Base-by-base conservation (phyloP, 805 yeast genomes). In the Metschnikowia similis region DNA sequence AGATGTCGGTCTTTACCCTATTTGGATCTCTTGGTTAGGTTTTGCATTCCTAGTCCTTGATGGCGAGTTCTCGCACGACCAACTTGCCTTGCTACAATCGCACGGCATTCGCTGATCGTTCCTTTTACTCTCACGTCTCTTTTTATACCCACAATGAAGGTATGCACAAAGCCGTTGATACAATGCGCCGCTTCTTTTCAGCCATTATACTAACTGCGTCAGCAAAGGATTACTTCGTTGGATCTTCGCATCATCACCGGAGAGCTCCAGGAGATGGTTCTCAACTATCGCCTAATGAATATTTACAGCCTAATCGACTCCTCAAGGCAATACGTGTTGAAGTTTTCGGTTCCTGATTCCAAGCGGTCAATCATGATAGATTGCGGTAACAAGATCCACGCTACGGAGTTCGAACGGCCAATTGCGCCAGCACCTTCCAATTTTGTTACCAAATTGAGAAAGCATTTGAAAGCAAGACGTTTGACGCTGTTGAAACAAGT, bases 221-320 rank as follows among this genome's bases (percentile, higher is more conserved):
- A 91, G 84, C 97, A 92, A 77, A 79, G 97, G 70, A 80, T 90
- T 49, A 84, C 91, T 6, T 84, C 96, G 2, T 71, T 92, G 50
- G 98, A 92, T 66, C 75, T 92, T 41, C 85, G 83, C 63, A 72
- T 89, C 47, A 68, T 91, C 29, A 75, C 85, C 1, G 69, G 76
- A 17, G 98, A 92, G 66, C 75, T 91, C 40, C 76, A 75, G 47
- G 60, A 69, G 7, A 70, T 76, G 42, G 57, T 91, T 32, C 74
- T 79, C 52, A 83, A 84, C 47, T 84, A 83, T 62, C 71, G 97
- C 54, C 71, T 92, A 51, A 90, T 85, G 56, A 92, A 92, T 66
- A 84, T 92, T 48, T 91, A 92, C 67, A 90, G 89, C 62, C 76
- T 89, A 32, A 80, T 85, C 14, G 79, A 83, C 34, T 85, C 89